These are phyloP conservation scores for Brassica juncea DNA, from an alignment of 345 rosid genomes.

Conservation along the genomic window DNA sequence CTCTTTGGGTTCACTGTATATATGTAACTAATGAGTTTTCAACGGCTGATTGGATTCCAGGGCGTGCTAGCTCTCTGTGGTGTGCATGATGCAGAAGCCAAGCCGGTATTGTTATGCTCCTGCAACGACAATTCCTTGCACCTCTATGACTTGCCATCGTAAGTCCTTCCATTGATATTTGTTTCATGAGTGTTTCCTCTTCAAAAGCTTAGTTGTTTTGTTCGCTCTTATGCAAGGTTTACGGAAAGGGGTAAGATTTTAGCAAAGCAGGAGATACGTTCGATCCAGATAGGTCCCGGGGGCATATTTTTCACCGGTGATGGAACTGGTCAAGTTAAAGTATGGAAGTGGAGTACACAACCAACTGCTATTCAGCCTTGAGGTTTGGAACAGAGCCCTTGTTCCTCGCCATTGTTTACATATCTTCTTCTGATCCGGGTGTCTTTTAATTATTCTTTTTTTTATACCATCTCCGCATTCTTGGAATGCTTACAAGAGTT, in stretches of 20 bases:
- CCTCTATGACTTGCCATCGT: constrained; percentile 92
- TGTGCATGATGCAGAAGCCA: constrained; percentile 74
- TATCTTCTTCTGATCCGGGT: not conserved
- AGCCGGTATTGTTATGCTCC: constrained; percentile 76
- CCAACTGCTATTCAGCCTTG: constrained; percentile 40
- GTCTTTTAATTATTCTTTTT: not conserved
- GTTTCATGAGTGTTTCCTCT: constrained; percentile 4
- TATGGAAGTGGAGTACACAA: constrained; percentile 74
- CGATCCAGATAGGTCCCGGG: constrained; percentile 76
- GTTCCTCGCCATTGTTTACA: not conserved
- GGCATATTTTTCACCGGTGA: constrained; percentile 95
- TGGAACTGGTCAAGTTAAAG: constrained; percentile 87
- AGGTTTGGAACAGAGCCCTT: not conserved
- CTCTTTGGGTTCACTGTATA: not conserved
- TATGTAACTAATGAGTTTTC: constrained; percentile 18
- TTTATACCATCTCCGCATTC: not conserved
- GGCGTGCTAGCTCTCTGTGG: constrained; percentile 80
- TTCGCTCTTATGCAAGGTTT: constrained; percentile 46
- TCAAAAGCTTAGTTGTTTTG: constrained; percentile 13
- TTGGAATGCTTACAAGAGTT: not conserved
- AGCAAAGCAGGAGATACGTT: constrained; percentile 78
- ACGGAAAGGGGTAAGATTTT: constrained; percentile 83
- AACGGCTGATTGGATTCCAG: constrained; percentile 44
- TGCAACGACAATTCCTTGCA: constrained; percentile 75
- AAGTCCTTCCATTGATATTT: constrained; percentile 45